Percentiles rank a stretch among this genome's conserved stretches.
Conservation (phyloP, 148 eudicot species). For the Camellia lanceoleosa region DNA sequence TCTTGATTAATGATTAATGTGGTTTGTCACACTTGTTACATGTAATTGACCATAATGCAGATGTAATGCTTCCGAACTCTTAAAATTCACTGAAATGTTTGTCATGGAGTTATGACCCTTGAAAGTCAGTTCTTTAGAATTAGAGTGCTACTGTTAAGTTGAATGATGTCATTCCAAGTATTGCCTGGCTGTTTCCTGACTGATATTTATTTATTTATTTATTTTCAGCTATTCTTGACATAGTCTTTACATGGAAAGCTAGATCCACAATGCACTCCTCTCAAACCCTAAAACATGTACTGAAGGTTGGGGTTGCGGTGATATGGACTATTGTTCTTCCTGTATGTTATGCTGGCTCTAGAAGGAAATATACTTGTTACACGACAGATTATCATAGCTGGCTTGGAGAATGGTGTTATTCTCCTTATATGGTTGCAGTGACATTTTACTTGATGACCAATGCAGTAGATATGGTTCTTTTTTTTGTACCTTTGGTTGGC, state of each 20-base stretch:
- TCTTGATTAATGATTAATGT: not conserved
- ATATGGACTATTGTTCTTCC: constrained; percentile 88
- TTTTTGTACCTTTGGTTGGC: constrained; percentile 82
- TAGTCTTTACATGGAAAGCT: constrained; percentile 84
- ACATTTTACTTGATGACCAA: constrained; percentile 71
- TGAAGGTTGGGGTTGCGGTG: constrained; percentile 59
- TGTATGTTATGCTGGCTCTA: constrained; percentile 56
- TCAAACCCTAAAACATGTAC: constrained; percentile 45
- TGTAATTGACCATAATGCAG: not conserved
- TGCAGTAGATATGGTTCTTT: constrained; percentile 78
- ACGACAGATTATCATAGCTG: constrained; percentile 55
- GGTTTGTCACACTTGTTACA: not conserved
- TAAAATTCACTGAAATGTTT: not conserved
- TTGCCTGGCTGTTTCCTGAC: not conserved
- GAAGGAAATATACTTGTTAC: constrained; percentile 80
- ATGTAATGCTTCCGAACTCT: not conserved
- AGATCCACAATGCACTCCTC: constrained; percentile 58
- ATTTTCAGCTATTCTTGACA: constrained; percentile 74
- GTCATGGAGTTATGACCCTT: not conserved
- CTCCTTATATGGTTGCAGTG: constrained; percentile 88
- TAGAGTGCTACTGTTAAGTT: not conserved
- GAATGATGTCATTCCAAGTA: not conserved
- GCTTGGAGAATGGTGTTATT: constrained; percentile 98
- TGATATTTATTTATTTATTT: constrained; percentile 9
- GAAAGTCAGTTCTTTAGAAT: not conserved